Evolutionary conservation across 176 grass and related monocot species (phyloP), one percentile per base, ranked within the genome.

Genomic region (Rhynchospora pubera): DNA sequence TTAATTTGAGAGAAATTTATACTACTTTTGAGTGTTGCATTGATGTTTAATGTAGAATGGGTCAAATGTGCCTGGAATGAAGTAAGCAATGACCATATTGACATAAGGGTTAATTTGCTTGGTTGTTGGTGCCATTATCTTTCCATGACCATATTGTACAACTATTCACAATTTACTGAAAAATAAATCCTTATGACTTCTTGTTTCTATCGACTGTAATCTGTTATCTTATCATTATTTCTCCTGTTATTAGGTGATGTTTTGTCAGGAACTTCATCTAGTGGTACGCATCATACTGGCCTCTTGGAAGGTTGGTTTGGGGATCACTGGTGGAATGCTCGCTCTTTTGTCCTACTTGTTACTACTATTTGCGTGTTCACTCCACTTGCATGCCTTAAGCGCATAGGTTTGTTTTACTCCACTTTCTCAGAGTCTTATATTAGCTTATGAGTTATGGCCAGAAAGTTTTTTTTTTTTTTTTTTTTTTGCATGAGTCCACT

Each of bases 271-370:
- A 97, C 92, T 89, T 94, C 94, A 18, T 85, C 92, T 57, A 88
- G 53, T n/a, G 92, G 92, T 44, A 72, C 87, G 65, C 92, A 93
- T 82, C 92, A 97, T 82, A 84, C 39, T 58, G 92, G 95, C 23
- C 83, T 97, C 24, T 88, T 94, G 55, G 95, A 97, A 90, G 87
- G 90, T n/a, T 97, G 95, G 92, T 97, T 97, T 88, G 92, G 90
- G 52, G 81, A 82, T 79, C 88, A 91, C 21, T 75, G 88, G 57
- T 97, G 95, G 92, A 92, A 84, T 88, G 85, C 86, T 65, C 92
- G 94, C 76, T 52, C 87, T 0, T 23, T 92, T 63, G 86, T 97
- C 75, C 92, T 97, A 46, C 88, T 94, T 21, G 75, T 89, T 52
- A 92, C 92, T 58, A 88, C 88, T 78, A 76, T 97, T 78, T 60